A percentile compares a stretch with the other conserved stretches of the same genome.
Conservation (phyloP, 306 rosid species). For the Pyrus bretschneideri region DNA sequence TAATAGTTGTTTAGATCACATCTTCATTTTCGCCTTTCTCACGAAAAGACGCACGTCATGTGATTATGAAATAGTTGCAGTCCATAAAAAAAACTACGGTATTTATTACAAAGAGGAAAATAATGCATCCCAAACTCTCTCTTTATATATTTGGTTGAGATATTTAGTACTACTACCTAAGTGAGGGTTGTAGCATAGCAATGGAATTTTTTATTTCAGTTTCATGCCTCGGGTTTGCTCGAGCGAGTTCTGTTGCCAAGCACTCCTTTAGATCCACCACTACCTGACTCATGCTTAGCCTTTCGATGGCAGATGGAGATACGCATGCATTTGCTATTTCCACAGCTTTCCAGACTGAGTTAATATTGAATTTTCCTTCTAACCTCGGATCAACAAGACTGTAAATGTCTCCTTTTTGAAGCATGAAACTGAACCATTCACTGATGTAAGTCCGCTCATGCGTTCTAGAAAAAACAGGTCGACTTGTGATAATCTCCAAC, state of each 20-base stretch:
- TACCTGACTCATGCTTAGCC: constrained; percentile 27
- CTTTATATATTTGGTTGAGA: no score
- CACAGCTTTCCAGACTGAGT: constrained; percentile 34
- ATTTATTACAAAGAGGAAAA: no score
- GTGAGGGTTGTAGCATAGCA: neutral
- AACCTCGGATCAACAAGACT: constrained; percentile 17
- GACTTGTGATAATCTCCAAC: no score
- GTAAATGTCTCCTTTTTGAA: constrained; percentile 8
- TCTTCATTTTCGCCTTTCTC: no score
- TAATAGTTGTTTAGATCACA: no score
- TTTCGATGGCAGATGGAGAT: neutral
- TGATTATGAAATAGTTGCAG: no score
- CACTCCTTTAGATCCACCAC: constrained; percentile 18
- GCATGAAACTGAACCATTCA: neutral
- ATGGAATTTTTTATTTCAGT: neutral
- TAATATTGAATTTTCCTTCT: neutral
- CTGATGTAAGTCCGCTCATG: no score
- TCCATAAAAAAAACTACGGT: no score
- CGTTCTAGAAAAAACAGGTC: no score
- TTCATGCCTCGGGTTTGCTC: neutral
- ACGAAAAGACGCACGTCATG: no score
- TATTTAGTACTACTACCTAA: no score
- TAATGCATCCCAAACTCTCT: no score
- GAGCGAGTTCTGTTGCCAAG: constrained; percentile 10
- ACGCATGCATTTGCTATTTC: constrained; percentile 23